phyloP scores from a whole-genome alignment of 2,329 filamentous ascomycete species.

The Intubia oerlemansii region DNA sequence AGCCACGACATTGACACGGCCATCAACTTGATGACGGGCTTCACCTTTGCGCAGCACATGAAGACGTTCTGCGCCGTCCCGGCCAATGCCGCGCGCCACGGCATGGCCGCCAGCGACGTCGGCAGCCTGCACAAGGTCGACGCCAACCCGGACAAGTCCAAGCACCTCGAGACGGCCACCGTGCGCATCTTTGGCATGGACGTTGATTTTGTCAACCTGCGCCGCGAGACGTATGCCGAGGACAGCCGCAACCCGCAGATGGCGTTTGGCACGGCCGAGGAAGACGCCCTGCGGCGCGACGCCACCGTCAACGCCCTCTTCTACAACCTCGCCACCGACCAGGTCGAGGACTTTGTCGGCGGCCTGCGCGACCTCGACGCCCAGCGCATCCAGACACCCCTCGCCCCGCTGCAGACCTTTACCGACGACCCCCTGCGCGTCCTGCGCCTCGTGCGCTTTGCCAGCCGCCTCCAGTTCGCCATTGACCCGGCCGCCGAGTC shows the following conservation, averaged over 20 bases:
- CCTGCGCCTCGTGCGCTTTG: conserved; percentile 72
- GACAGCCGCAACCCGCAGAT: conserved; percentile 78
- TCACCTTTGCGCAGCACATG: conserved; percentile 49
- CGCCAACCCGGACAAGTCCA: conserved; percentile 87
- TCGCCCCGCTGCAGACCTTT: conserved; percentile 81
- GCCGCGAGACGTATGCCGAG: conserved; percentile 79
- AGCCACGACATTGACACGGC: conserved; percentile 73
- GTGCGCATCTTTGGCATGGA: conserved; percentile 65
- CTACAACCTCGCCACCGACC: conserved; percentile 66
- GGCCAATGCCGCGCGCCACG: conserved; percentile 39
- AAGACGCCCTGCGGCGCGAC: conserved; percentile 77
- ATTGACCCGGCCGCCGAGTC: conserved; percentile 50
- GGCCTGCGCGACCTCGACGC: conserved; percentile 56
- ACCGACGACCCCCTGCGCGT: conserved; percentile 83
- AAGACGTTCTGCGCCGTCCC: conserved; percentile 43
- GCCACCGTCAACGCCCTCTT: conserved; percentile 92
- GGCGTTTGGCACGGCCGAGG: conserved; percentile 79
- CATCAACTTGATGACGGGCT: conserved; percentile 70
- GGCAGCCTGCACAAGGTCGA: conserved; percentile 72
- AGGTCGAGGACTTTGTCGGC: conserved; percentile 69
- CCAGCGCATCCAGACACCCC: conserved; percentile 60
- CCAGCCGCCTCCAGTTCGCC: conserved; percentile 58
- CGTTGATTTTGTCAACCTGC: conserved; percentile 82
- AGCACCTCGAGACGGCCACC: conserved; percentile 83
- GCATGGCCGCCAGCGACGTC: conserved; percentile 34